phyloP scores from a whole-genome alignment of 371 early-diverging fungal species.

The Dipsacomyces acuminosporus region DNA sequence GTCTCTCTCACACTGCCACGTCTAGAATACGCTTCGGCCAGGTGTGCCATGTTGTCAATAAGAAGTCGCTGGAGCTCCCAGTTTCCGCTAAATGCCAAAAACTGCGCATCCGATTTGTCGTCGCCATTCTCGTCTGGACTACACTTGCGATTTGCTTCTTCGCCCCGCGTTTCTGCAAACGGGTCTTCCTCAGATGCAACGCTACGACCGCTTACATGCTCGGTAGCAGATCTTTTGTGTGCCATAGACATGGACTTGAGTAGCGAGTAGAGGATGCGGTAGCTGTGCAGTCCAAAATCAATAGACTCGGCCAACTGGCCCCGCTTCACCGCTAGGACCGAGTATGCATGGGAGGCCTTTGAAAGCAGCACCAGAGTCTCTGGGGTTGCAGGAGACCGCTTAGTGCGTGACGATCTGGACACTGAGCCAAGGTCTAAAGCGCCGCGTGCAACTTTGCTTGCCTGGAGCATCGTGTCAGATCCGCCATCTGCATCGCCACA shows the following conservation, averaged over 20 bases:
- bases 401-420: conserved; percentile 2
- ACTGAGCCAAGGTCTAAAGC: conserved; percentile 3
- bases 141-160: too few relatives aligned
- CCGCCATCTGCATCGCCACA: conserved; percentile 17
- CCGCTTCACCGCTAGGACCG: conserved; percentile 24
- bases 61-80: conserved; percentile 45
- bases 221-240: not conserved
- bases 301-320: conserved; percentile 32
- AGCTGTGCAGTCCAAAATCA: conserved; percentile 28
- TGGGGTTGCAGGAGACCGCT: conserved; percentile 10
- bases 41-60: conserved; percentile 50
- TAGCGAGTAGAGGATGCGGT: conserved; percentile 31
- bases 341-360: conserved; percentile 19
- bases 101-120: conserved; percentile 15
- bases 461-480: conserved; percentile 7
- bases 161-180: conserved; percentile 6
- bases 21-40: conserved; percentile 55
- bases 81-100: conserved; percentile 29
- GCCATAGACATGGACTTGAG: conserved; percentile 17
- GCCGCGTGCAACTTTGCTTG: conserved; percentile 8
- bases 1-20: too few relatives aligned
- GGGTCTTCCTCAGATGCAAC: conserved; percentile 19
- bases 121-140: conserved; percentile 1
- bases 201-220: not conserved
- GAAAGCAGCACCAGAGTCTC: conserved; percentile 24